Base-by-base conservation (phyloP, 164 flowering plant genomes). In the Santalum album region DNA sequence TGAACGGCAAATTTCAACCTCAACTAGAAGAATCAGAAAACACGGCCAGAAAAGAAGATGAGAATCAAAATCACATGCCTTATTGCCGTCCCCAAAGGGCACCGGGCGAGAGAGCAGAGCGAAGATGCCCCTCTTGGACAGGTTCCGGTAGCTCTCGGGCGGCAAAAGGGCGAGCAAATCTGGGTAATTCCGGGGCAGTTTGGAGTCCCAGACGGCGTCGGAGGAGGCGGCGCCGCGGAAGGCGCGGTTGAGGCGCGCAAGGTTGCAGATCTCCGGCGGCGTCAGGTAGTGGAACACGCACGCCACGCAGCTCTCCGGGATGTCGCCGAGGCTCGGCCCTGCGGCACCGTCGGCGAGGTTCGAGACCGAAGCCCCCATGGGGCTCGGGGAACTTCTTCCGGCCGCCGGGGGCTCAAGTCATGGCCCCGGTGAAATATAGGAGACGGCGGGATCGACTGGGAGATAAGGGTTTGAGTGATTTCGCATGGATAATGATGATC, bases 201-300 rank as follows among this genome's bases (percentile, higher is more conserved):
- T 94, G 0, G 86, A 48, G 39, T 85, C 92, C 99, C 99, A 94
- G 19, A 94, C 96, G 51, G 82, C 63, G 61, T 94, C 97, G 21
- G 99, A 86, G 1, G 96, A 83, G 1, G 99, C 95, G 16, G 99
- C 99, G 23, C 97, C 90, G 6, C 99, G 90, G 55, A 94, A 94
- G 2, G 99, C 90, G 9, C 95, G 73, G 58, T 94, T 94, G 29
- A 94, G 79, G 47, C 95, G 73, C 2, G 99, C 99, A 5, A 94
- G 69, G 57, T 87, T 90, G 72, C 99, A 94, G 44, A 94, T 94
- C 83, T 94, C 99, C n/a, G 99, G 97, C 40, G 99, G 97, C 3
- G 92, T 83, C 32, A 94, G 70, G 64, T 85, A 74, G 57, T 75
- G 57, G 51, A 90, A 85, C 3, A 94, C 99, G 63, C 87, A 79